Evolutionary conservation across 176 grass and related monocot genomes (phyloP), one percentile per base, ranked within the genome.

Genomic region (Puccinellia tenuiflora): DNA sequence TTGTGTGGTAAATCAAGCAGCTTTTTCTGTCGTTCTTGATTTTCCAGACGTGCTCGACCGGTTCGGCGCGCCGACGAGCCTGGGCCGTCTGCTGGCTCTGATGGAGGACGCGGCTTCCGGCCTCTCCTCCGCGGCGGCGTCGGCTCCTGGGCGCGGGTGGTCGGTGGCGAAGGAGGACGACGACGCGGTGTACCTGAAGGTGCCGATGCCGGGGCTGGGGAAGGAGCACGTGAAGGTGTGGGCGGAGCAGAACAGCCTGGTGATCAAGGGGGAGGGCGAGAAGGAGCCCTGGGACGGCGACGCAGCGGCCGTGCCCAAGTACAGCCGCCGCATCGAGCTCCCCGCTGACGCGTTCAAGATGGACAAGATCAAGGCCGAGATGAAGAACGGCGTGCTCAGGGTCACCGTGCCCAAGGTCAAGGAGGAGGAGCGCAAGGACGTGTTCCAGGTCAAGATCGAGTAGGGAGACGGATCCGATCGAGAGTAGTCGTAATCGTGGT

Each of bases 311-410:
- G n/a, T n/a, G n/a, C n/a, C n/a, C n/a, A n/a, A n/a, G n/a, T n/a
- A n/a, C n/a, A n/a, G n/a, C n/a, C n/a, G n/a, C n/a, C n/a, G n/a
- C n/a, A n/a, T n/a, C n/a, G n/a, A n/a, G n/a, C n/a, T n/a, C n/a
- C n/a, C n/a, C n/a, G n/a, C n/a, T n/a, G n/a, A n/a, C n/a, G n/a
- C n/a, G n/a, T n/a, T n/a, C n/a, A n/a, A n/a, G 83, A 81, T 95
- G 88, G 92, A 98, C 84, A 67, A 95, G 89, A 95, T 98, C 86
- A 88, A 83, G 72, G 95, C 92, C 9, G 95, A 98, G 88, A 95
- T 98, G 90, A 98, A 93, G 88, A 98, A 98, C 51, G 95, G 92
- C 52, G 90, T 97, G 81, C 95, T 97, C 38, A 91, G n/a, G n/a
- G n/a, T n/a, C n/a, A n/a, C n/a, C n/a, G n/a, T n/a, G n/a, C n/a